Base-by-base conservation (phyloP, 2,329 filamentous ascomycete species). In the Aspergillus caelatus region DNA sequence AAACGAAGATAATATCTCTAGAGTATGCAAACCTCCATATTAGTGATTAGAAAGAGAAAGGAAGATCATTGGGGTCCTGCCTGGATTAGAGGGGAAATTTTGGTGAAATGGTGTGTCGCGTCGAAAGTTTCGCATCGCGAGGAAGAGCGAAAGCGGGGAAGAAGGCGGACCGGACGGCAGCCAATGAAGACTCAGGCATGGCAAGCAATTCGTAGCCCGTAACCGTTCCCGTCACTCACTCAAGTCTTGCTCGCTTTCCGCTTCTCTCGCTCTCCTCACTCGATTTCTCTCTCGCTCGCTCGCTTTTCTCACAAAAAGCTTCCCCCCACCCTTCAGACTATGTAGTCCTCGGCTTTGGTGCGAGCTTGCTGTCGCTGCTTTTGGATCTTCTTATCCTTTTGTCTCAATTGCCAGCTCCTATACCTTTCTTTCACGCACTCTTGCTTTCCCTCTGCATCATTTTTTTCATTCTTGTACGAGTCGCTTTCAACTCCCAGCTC, bases 341-440 rank as follows among this genome's bases (percentile, higher is more conserved):
- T 79, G 77, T 79, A 78, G 77, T 73, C 74, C 67, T 73, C 68
- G 69, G 72, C 72, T 73, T 68, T 72, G 63, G 56, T 66, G 68
- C 65, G 71, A 73, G 71, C 75, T 75, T 67, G 64, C 69, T 68
- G 72, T 72, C 68, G 66, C 66, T 67, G 61, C 72, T 66, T 66
- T 68, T 68, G 59, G 60, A 61, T 69, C 64, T 60, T 60, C 55
- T 56, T 45, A 52, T 45, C 34, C 60, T 60, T 65, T 62, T 46
- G 56, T 70, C 63, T 60, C 70, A 71, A 74, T 73, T 75, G 72
- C 72, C 67, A 54, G 58, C 61, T 54, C 61, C 58, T 48, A 63
- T 59, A 57, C 21, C 50, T 12, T 55, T 36, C 57, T 62, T 28
- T 43, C 48, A 39, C 59, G 34, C 50, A 62, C 56, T 67, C 65